phyloP scores from a whole-genome alignment of 176 grass and related monocot species.

The Panicum miliaceum region DNA sequence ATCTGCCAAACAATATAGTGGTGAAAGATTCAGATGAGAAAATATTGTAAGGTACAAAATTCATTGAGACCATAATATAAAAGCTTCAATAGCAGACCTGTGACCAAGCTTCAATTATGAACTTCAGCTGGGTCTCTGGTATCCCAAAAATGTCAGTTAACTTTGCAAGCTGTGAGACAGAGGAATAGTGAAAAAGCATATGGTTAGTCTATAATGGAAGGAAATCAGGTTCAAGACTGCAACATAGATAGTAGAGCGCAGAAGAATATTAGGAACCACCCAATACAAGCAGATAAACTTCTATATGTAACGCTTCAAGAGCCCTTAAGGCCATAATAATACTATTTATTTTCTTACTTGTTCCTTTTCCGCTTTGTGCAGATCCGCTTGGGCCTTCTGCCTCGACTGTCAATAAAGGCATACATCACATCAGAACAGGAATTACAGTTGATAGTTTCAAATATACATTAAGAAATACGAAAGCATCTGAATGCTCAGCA shows the following conservation, averaged over 20 bases:
- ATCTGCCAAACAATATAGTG: slow-evolving; percentile 56
- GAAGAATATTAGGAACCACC: slow-evolving; percentile 2
- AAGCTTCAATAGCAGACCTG: slow-evolving; percentile 54
- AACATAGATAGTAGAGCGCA: not conserved
- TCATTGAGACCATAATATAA: slow-evolving; percentile 21
- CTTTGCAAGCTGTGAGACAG: slow-evolving; percentile 68
- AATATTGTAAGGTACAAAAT: slow-evolving; percentile 18
- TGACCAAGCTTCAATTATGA: slow-evolving; percentile 94
- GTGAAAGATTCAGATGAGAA: slow-evolving; percentile 12
- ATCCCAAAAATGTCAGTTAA: slow-evolving; percentile 72
- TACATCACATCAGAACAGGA: slow-evolving; percentile 24
- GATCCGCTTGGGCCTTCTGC: slow-evolving; percentile 83
- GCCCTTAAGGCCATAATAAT: not conserved
- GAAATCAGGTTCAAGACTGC: not conserved
- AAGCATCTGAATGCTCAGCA: not conserved
- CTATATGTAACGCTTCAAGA: not conserved
- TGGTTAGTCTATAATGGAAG: slow-evolving; percentile 8
- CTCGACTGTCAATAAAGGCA: slow-evolving; percentile 76
- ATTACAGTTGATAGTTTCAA: slow-evolving; percentile 20
- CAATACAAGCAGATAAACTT: slow-evolving; percentile 14
- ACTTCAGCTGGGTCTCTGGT: slow-evolving; percentile 88
- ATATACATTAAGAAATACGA: slow-evolving; percentile 17
- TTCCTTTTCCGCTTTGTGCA: slow-evolving; percentile 70
- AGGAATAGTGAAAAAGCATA: not conserved
- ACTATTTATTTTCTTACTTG: slow-evolving; percentile 56